A percentile compares a stretch with the other conserved stretches of the same genome.
These are phyloP conservation scores for Xylaria sp. DNA, from an alignment of 495 filamentous ascomycete genomes.

Conservation along the genomic window DNA sequence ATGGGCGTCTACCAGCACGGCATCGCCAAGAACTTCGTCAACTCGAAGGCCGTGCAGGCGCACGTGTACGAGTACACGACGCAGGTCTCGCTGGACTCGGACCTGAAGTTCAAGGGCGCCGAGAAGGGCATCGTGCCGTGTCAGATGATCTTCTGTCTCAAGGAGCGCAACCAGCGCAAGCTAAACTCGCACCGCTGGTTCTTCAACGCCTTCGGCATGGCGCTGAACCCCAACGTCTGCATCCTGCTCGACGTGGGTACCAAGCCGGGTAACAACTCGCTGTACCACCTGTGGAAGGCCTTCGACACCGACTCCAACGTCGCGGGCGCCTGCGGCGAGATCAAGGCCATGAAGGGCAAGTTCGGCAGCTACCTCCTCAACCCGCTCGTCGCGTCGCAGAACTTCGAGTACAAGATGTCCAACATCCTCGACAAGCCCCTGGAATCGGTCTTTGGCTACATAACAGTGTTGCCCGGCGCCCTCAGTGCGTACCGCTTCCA, in stretches of 20 bases:
- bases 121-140: conserved; percentile 99
- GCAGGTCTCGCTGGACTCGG: conserved; percentile 92
- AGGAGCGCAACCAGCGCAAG: conserved; percentile 98
- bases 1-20: conserved; percentile 99
- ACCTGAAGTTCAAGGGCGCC: conserved; percentile 97
- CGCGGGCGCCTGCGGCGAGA: conserved; percentile 95
- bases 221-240: conserved; percentile 93
- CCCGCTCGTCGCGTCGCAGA: conserved; percentile 94
- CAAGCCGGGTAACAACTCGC: conserved; percentile 78
- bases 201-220: conserved; percentile 96
- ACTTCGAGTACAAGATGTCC: conserved; percentile 99
- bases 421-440: conserved; percentile 98
- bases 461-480: conserved; percentile 94
- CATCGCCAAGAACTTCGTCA: conserved; percentile 98
- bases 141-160: conserved; percentile 98
- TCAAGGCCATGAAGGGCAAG: conserved; percentile 92
- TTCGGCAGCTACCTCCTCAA: conserved; percentile 84
- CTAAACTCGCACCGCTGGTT: conserved; percentile 99
- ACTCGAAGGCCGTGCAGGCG: conserved; percentile 80
- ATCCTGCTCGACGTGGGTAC: conserved; percentile 97
- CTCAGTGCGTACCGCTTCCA: conserved; percentile 96
- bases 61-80: conserved; percentile 99
- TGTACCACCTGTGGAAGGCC: conserved; percentile 99
- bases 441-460: conserved; percentile 97
- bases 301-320: conserved; percentile 98